Percentiles rank a stretch among this genome's conserved stretches.
Conservation (phyloP, 352 stramenopile species). For the Phytophthora multivora region DNA sequence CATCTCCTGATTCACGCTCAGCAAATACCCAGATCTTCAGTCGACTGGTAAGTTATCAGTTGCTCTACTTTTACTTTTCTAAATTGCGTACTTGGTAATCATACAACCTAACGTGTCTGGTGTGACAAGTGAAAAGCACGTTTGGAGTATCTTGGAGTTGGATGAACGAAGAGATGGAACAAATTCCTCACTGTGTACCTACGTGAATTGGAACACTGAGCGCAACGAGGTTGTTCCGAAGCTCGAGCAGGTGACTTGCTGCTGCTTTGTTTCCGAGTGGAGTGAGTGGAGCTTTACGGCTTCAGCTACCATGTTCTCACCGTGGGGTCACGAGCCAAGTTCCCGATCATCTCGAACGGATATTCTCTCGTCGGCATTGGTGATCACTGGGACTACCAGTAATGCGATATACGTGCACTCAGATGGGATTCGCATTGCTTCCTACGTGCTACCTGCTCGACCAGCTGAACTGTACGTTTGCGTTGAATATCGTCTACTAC, state of each 20-base stretch:
- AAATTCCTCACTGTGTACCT: constrained; percentile 16
- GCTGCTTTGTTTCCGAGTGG: constrained; percentile 34
- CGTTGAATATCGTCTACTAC: not conserved
- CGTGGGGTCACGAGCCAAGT: constrained; percentile 5
- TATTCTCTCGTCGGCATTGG: constrained; percentile 29
- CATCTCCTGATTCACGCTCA: constrained; percentile 38
- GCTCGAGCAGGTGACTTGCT: constrained; percentile 32
- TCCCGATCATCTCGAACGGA: constrained; percentile 6
- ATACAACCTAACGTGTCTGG: not conserved
- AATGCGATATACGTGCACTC: constrained; percentile 54
- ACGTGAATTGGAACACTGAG: constrained; percentile 6
- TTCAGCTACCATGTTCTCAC: constrained; percentile 1
- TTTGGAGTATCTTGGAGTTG: constrained; percentile 27
- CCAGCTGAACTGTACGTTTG: constrained; percentile 55
- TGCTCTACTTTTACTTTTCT: not conserved
- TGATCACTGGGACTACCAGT: constrained; percentile 49
- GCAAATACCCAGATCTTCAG: not conserved
- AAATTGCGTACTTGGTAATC: too few species aligned
- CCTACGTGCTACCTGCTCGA: constrained; percentile 45
- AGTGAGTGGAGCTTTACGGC: constrained; percentile 23
- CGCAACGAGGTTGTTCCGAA: not conserved
- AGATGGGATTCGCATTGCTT: constrained; percentile 49
- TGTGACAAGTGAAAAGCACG: constrained; percentile 12
- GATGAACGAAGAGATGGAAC: not conserved
- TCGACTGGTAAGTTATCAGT: constrained; percentile 11